Evolutionary conservation across 257 asterid species (phyloP).

Genomic region (Ehretia macrophylla): DNA sequence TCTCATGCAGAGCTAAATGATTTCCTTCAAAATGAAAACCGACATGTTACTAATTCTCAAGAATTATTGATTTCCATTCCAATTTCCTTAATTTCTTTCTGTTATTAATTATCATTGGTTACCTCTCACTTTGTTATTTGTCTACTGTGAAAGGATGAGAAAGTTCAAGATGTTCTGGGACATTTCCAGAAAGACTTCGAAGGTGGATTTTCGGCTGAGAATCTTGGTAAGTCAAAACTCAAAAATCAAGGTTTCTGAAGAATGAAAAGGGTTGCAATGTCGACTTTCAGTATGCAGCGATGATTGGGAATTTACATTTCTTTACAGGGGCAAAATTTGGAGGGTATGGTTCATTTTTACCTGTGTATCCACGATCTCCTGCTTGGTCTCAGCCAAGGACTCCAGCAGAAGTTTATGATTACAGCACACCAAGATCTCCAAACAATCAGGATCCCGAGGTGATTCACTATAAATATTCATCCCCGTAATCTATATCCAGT

Average conservation of each 20-base stretch:
- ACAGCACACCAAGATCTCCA: constrained; percentile 45
- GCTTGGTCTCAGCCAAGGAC: constrained; percentile 56
- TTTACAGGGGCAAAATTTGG: constrained; percentile 91
- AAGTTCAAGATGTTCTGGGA: constrained; percentile 76
- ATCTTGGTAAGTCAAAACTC: constrained; percentile 69
- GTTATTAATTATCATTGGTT: background rate
- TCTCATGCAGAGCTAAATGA: too few species aligned
- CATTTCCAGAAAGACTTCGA: constrained; percentile 95
- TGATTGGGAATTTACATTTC: constrained; percentile 34
- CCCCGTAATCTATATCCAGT: too few species aligned
- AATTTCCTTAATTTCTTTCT: background rate
- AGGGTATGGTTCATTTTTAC: constrained; percentile 94
- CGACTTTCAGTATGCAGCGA: constrained; percentile 25
- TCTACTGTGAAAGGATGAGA: constrained; percentile 58
- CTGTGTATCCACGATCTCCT: constrained; percentile 80
- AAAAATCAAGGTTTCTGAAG: constrained; percentile 1
- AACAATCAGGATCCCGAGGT: constrained; percentile 58
- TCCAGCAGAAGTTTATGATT: constrained; percentile 45
- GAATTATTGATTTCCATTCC: background rate
- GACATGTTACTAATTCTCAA: background rate
- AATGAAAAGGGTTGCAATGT: constrained; percentile 10
- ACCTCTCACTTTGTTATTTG: constrained; percentile 26
- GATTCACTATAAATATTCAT: constrained; percentile 18
- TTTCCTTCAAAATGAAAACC: background rate
- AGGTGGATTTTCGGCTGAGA: constrained; percentile 94